Conservation (phyloP, 768 basidiomycete genomes). For the Suillus cothurnatus region DNA sequence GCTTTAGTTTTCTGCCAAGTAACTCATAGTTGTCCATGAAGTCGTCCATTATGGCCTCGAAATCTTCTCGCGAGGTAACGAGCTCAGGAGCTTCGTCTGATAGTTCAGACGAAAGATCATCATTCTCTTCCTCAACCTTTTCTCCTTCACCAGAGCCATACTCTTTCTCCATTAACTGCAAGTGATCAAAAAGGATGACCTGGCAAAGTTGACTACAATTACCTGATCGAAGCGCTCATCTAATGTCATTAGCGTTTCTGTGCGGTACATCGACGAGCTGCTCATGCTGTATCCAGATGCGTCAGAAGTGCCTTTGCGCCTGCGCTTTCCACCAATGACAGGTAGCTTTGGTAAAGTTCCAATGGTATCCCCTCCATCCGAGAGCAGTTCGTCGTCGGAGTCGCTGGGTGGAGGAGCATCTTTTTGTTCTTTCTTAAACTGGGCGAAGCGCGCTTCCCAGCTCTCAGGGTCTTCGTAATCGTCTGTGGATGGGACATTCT, state of each 20-base stretch:
- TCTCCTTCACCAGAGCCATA: conserved; percentile 68
- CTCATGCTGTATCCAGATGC: conserved; percentile 98
- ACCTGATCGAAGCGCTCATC: conserved; percentile 97
- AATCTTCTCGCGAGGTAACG: conserved; percentile 84
- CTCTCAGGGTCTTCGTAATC: conserved; percentile 40
- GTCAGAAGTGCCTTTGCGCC: conserved; percentile 75
- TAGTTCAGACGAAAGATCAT: conserved; percentile 39
- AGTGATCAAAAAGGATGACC: conserved; percentile 1
- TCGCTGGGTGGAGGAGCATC: conserved; percentile 30
- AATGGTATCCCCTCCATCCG: conserved; percentile 82
- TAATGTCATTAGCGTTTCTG: conserved; percentile 81
- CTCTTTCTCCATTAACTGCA: conserved; percentile 74
- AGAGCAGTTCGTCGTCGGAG: conserved; percentile 54
- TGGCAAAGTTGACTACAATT: conserved; percentile 8
- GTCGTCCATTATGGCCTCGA: conserved; percentile 88
- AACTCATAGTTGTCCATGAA: conserved; percentile 93
- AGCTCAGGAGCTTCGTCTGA: conserved; percentile 64
- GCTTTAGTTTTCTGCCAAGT: conserved; percentile 83
- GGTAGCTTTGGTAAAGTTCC: conserved; percentile 72
- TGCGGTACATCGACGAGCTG: conserved; percentile 93
- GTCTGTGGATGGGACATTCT: conserved; percentile 26
- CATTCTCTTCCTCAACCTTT: conserved; percentile 41
- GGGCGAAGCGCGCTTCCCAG: conserved; percentile 83
- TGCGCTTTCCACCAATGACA: conserved; percentile 77
- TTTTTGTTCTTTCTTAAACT: conserved; percentile 65